Evolutionary conservation across 2,329 filamentous ascomycete species (phyloP).

Genomic region (Orbilia brochopaga): DNA sequence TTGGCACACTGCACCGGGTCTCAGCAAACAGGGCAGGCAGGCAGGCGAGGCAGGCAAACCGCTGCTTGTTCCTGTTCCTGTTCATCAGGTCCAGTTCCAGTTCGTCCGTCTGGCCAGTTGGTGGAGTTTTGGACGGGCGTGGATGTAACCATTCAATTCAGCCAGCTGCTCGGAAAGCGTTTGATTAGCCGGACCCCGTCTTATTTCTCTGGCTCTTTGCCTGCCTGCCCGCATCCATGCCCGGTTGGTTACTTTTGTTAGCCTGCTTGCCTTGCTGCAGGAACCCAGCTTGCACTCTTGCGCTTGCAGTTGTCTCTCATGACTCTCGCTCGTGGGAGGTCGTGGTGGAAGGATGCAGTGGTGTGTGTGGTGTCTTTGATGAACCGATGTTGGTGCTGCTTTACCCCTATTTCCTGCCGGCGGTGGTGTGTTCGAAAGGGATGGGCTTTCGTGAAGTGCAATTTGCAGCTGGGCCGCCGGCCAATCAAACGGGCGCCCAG

Average conservation of each 20-base stretch:
- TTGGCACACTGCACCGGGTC: too few species aligned
- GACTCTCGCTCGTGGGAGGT: background rate
- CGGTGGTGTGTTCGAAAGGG: too few species aligned
- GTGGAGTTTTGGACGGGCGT: constrained; percentile 2
- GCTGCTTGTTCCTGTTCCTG: background rate
- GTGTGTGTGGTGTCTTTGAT: too few species aligned
- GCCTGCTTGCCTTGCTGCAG: constrained; percentile 27
- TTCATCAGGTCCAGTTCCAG: too few species aligned
- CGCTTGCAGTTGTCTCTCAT: constrained; percentile 1
- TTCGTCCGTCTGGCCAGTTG: background rate
- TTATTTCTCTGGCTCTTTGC: constrained; percentile 9
- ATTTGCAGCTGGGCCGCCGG: background rate
- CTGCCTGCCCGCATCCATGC: background rate
- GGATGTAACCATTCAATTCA: background rate
- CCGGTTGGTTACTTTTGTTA: background rate
- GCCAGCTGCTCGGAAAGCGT: constrained; percentile 9
- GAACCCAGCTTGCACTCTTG: constrained; percentile 24
- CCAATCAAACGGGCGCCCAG: background rate
- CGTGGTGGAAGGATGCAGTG: too few species aligned
- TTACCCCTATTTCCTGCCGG: too few species aligned
- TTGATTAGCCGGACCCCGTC: constrained; percentile 32
- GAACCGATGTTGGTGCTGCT: too few species aligned
- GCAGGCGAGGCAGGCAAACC: too few species aligned
- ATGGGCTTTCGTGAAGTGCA: background rate
- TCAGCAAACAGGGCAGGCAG: too few species aligned